A percentile compares a stretch with the other conserved stretches of the same genome.
These are phyloP conservation scores for Metarhizium album DNA, from an alignment of 2,329 filamentous ascomycete genomes.

Conservation along the genomic window DNA sequence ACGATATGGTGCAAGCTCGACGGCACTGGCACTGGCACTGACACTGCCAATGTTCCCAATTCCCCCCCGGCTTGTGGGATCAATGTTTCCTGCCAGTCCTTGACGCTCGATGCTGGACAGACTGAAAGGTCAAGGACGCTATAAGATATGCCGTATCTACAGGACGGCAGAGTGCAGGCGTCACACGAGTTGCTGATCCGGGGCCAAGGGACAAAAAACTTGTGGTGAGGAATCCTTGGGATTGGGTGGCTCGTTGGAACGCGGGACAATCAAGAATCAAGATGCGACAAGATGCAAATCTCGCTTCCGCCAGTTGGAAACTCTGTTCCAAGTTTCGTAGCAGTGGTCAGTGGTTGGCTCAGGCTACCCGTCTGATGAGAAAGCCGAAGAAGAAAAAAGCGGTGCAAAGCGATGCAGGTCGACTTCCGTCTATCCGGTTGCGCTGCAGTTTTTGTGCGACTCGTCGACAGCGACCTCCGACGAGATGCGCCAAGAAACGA, in stretches of 20 bases:
- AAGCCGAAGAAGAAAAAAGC: constrained; percentile 7
- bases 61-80: not conserved
- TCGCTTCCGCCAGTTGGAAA: constrained; percentile 9
- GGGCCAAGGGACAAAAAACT: not conserved
- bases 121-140: not conserved
- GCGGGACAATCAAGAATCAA: constrained; percentile 6
- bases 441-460: constrained; percentile 14
- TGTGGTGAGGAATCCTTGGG: not conserved
- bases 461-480: constrained; percentile 5
- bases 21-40: constrained; percentile 1
- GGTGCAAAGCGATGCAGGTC: constrained; percentile 9
- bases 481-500: constrained; percentile 1
- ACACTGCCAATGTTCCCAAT: not conserved
- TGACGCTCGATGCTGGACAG: not conserved
- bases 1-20: constrained; percentile 9
- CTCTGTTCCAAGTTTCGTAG: not conserved
- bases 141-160: not conserved
- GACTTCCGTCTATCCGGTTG: constrained; percentile 13
- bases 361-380: constrained; percentile 5
- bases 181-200: not conserved
- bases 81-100: not conserved
- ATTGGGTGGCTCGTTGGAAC: not conserved
- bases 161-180: constrained; percentile 2
- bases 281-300: constrained; percentile 10
- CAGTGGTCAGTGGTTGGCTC: constrained; percentile 6